Evolutionary conservation across 345 rosid species (phyloP), one percentile per base, ranked within the genome.

Genomic region (Microcos paniculata): DNA sequence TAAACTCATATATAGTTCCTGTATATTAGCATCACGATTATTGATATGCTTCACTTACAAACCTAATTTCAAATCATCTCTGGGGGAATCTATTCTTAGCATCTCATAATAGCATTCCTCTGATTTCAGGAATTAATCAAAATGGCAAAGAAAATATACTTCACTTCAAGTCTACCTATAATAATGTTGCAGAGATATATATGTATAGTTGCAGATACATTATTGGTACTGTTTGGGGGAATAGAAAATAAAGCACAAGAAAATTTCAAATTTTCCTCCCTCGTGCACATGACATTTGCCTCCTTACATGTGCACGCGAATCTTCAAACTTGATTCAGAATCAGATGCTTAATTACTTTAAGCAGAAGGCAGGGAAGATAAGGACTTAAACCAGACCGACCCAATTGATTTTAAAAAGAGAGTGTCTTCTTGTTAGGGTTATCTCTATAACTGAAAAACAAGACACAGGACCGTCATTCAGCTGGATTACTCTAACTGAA

Each of bases 271-370:
- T 3, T 7, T 35, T 35, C 6, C 4, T 35, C 40, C 4, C 6
- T 35, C 53, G 53, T 11, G 53, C 53, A 55, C 62, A 63, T 64
- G 71, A 75, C 11, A 23, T n/a, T n/a, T 42, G 43, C 69, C 53
- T 58, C 28, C 76, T 62, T 52, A 49, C 79, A 80, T 70, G 79
- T 71, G 71, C 79, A 71, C 19, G 31, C 3, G 26, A 45, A 76
- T 80, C 77, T 71, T 55, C 71, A 56, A 19, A 33, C 71, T 56
- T 67, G 62, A 40, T 35, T 49, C 43, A 23, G 4, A 31, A 72
- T 67, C 56, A 71, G 24, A 13, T 58, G 70, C 56, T 67, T 67
- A 68, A 69, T 30, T 33, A 69, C 72, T 69, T 69, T 69, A 69
- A 69, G 40, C 13, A 55, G 0, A 55, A 55, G 59, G 28, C 6